Percentiles rank a stretch among this genome's conserved stretches.
These are phyloP conservation scores for Penicillium daleae DNA, from an alignment of 495 filamentous ascomycete genomes.

Conservation along the genomic window DNA sequence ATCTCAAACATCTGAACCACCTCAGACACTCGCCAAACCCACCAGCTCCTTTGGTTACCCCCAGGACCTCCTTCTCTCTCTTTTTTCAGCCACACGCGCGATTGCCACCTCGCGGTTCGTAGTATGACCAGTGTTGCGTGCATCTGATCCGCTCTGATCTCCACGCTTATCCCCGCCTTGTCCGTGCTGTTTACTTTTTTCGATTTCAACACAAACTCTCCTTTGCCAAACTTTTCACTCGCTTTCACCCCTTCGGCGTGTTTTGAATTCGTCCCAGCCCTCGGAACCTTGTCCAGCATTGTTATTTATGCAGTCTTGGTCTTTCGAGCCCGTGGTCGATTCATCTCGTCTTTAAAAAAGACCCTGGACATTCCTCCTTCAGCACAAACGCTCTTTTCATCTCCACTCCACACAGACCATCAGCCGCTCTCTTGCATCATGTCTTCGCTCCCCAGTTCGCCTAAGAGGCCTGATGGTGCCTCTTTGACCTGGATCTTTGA, in stretches of 20 bases:
- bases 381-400: not conserved
- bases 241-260: constrained; percentile 9
- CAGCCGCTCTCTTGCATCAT: constrained; percentile 21
- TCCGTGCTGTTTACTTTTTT: not conserved
- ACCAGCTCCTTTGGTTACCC: not conserved
- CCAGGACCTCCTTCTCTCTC: not conserved
- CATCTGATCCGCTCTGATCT: constrained; percentile 17
- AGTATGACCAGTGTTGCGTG: constrained; percentile 8
- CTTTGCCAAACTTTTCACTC: constrained; percentile 3
- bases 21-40: constrained; percentile 8
- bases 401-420: not conserved
- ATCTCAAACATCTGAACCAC: constrained; percentile 12
- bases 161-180: constrained; percentile 3
- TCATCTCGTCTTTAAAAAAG: constrained; percentile 11
- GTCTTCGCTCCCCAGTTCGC: constrained; percentile 25
- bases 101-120: not conserved
- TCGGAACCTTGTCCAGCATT: constrained; percentile 8
- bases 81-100: not conserved
- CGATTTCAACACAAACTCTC: not conserved
- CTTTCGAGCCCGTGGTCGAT: constrained; percentile 6
- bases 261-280: constrained; percentile 19
- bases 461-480: constrained; percentile 45
- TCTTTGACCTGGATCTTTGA: constrained; percentile 66
- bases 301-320: constrained; percentile 14
- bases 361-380: not conserved